Percentiles rank a stretch among this genome's conserved stretches.
Evolutionary conservation across 805 yeast species (phyloP).

Genomic region (Candida khao-thaluensis): DNA sequence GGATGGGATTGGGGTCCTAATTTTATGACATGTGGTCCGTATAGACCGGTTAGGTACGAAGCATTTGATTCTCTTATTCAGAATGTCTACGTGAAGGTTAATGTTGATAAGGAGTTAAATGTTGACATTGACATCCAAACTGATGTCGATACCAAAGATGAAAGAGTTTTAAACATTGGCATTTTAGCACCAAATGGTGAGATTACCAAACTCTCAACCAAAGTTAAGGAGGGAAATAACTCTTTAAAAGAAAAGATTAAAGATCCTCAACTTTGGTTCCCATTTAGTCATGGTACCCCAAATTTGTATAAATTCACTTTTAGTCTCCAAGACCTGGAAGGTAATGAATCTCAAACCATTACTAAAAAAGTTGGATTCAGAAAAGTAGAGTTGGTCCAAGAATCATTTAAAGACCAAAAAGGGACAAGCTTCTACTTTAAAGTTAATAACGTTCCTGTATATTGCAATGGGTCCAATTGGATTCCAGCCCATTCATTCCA

Average conservation of each 20-base stretch:
- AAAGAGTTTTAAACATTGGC: constrained; percentile 7
- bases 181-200: constrained; percentile 17
- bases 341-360: constrained; percentile 10
- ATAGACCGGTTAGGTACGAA: constrained; percentile 33
- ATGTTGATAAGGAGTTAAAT: constrained; percentile 13
- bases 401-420: constrained; percentile 21
- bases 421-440: constrained; percentile 46
- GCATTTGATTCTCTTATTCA: constrained; percentile 17
- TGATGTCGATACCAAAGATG: constrained; percentile 7
- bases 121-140: constrained; percentile 15
- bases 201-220: not conserved
- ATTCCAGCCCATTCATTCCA: constrained; percentile 47
- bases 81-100: constrained; percentile 20
- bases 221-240: constrained; percentile 8
- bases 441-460: constrained; percentile 40
- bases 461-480: constrained; percentile 46
- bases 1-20: constrained; percentile 63
- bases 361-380: constrained; percentile 39
- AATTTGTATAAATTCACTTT: constrained; percentile 28
- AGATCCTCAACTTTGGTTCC: constrained; percentile 42
- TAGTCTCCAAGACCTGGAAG: constrained; percentile 2
- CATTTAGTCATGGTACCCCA: constrained; percentile 37
- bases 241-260: constrained; percentile 16
- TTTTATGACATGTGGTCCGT: constrained; percentile 46
- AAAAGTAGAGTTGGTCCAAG: constrained; percentile 40